Conservation (phyloP, 2,329 filamentous ascomycete genomes). For the Monosporascus sp. region DNA sequence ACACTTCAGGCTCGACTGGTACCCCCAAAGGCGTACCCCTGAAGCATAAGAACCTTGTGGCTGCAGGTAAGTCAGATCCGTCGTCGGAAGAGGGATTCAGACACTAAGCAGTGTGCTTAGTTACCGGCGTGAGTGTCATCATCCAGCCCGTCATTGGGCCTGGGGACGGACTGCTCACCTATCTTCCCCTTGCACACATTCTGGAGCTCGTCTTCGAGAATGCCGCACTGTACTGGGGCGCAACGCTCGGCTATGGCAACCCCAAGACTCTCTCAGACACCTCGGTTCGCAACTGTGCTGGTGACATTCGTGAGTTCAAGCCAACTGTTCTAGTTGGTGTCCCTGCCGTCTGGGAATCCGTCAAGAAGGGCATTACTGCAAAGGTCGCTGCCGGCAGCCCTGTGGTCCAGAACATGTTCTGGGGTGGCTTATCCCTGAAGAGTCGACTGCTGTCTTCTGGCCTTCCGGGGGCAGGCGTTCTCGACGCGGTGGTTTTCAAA, state of each 20-base stretch:
- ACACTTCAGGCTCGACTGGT: conserved; percentile 76
- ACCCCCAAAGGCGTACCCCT: conserved; percentile 77
- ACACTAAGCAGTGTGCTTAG: conserved; percentile 30
- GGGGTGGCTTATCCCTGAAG: conserved; percentile 52
- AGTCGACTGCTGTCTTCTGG: conserved; percentile 45
- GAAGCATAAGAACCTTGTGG: conserved; percentile 69
- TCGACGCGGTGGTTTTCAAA: conserved; percentile 81
- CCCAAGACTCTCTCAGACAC: conserved; percentile 77
- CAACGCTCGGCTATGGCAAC: conserved; percentile 85
- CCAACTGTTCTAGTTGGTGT: conserved; percentile 82
- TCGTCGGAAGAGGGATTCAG: conserved; percentile 1
- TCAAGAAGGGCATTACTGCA: conserved; percentile 81
- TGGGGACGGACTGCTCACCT: conserved; percentile 73
- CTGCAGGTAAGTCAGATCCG: conserved; percentile 53
- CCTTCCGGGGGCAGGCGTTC: conserved; percentile 59
- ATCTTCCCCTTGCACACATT: conserved; percentile 82
- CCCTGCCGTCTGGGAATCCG: conserved; percentile 83
- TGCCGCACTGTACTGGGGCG: conserved; percentile 75
- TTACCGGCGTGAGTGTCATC: conserved; percentile 72
- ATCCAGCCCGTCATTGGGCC: conserved; percentile 73
- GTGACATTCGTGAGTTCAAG: conserved; percentile 80
- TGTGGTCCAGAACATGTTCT: conserved; percentile 70
- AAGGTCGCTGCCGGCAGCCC: conserved; percentile 68
- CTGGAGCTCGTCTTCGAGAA: conserved; percentile 91
- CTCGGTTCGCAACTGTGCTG: conserved; percentile 79